Percentiles rank a stretch among this genome's conserved stretches.
Conservation (phyloP, 495 filamentous ascomycete species). For the Tuber calosporum region DNA sequence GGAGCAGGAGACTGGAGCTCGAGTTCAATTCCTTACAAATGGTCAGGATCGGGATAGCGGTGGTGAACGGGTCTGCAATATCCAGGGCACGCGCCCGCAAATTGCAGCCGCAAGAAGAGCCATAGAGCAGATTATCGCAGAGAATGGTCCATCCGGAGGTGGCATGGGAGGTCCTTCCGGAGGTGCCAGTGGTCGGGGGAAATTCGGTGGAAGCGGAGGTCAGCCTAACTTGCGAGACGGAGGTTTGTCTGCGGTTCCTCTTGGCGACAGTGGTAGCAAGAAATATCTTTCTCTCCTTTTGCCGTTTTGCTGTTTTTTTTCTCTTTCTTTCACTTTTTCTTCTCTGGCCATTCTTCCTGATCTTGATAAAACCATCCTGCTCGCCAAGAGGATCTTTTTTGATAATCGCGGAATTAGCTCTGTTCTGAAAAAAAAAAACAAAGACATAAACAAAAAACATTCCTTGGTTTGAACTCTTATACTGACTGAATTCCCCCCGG, state of each 20-base stretch:
- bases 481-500: conserved; percentile 42
- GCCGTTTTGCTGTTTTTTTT: conserved; percentile 15
- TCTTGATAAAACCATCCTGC: conserved; percentile 1
- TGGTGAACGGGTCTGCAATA: conserved; percentile 66
- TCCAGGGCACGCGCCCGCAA: conserved; percentile 59
- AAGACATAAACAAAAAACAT: background rate
- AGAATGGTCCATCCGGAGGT: conserved; percentile 50
- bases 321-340: background rate
- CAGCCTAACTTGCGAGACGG: conserved; percentile 42
- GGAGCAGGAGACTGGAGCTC: conserved; percentile 63
- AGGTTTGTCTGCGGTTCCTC: conserved; percentile 42
- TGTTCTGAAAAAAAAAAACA: background rate
- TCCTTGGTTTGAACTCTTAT: background rate
- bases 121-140: conserved; percentile 73
- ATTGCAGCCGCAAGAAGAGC: conserved; percentile 63
- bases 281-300: conserved; percentile 31
- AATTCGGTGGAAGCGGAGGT: conserved; percentile 27
- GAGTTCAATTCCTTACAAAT: conserved; percentile 76
- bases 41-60: conserved; percentile 53
- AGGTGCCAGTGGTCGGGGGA: conserved; percentile 24
- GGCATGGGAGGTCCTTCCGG: conserved; percentile 51
- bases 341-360: background rate
- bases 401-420: conserved; percentile 5
- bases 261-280: conserved; percentile 39
- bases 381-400: conserved; percentile 7